Conservation (phyloP, 805 yeast species). For the Scheffersomyces coipomensis region DNA sequence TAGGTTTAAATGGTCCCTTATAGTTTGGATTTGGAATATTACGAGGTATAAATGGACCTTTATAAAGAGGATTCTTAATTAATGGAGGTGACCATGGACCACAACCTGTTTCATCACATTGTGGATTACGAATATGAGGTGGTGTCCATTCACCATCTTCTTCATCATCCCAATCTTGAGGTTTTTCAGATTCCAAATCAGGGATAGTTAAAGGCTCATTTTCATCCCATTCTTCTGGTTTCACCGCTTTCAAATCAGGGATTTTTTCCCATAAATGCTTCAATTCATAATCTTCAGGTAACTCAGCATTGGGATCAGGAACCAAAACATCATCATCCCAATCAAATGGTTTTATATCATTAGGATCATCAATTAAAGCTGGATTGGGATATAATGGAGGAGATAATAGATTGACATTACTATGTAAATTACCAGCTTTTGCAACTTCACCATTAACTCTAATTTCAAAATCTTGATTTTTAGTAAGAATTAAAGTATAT, state of each 20-base stretch:
- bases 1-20: constrained; percentile 77
- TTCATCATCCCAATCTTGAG: constrained; percentile 85
- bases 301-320: constrained; percentile 64
- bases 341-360: constrained; percentile 66
- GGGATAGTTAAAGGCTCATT: constrained; percentile 52
- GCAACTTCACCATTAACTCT: constrained; percentile 78
- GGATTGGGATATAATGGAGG: constrained; percentile 71
- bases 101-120: constrained; percentile 70
- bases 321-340: constrained; percentile 76
- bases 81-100: constrained; percentile 76
- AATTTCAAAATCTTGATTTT: constrained; percentile 70
- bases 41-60: constrained; percentile 79
- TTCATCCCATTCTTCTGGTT: constrained; percentile 83
- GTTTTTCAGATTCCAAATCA: constrained; percentile 67
- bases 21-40: constrained; percentile 69
- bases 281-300: constrained; percentile 88
- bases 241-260: constrained; percentile 61
- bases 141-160: constrained; percentile 87
- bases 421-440: constrained; percentile 66
- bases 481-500: constrained; percentile 73
- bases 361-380: constrained; percentile 50
- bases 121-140: constrained; percentile 71
- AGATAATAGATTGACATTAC: constrained; percentile 47
- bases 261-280: constrained; percentile 56
- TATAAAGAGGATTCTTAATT: constrained; percentile 65